phyloP scores from a whole-genome alignment of 2,329 filamentous ascomycete genomes.

The Monosporascus cannonballus region DNA sequence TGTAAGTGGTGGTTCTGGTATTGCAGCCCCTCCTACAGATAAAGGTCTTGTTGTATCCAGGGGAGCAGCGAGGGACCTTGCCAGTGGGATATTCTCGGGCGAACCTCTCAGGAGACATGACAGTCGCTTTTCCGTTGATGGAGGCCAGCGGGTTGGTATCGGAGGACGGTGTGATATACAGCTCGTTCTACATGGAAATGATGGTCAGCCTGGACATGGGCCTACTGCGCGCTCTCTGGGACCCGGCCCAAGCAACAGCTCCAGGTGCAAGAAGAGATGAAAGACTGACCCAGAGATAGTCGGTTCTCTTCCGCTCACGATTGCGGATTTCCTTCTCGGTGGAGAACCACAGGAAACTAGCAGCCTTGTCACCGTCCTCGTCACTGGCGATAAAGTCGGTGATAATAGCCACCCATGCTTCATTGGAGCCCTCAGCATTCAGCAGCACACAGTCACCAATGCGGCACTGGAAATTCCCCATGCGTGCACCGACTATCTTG shows the following conservation, averaged over 20 bases:
- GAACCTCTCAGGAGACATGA: conserved; percentile 70
- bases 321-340: conserved; percentile 85
- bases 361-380: conserved; percentile 70
- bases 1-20: conserved; percentile 82
- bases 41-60: conserved; percentile 79
- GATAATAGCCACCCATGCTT: conserved; percentile 89
- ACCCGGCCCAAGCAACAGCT: no score
- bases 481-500: conserved; percentile 72
- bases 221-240: not conserved
- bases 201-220: conserved; percentile 8
- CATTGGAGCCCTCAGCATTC: conserved; percentile 78
- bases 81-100: conserved; percentile 65
- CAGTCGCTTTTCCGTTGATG: conserved; percentile 81
- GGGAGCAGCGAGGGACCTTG: conserved; percentile 64
- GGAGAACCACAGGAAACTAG: conserved; percentile 93
- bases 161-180: conserved; percentile 84
- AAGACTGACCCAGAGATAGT: conserved; percentile 60
- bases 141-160: conserved; percentile 82
- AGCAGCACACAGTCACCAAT: conserved; percentile 81
- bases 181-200: conserved; percentile 59
- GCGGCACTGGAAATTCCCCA: conserved; percentile 73
- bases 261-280: not conserved
- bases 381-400: conserved; percentile 73
- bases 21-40: conserved; percentile 87
- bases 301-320: conserved; percentile 72